phyloP scores from a whole-genome alignment of 352 stramenopile genomes.

The Phytophthora sp. region DNA sequence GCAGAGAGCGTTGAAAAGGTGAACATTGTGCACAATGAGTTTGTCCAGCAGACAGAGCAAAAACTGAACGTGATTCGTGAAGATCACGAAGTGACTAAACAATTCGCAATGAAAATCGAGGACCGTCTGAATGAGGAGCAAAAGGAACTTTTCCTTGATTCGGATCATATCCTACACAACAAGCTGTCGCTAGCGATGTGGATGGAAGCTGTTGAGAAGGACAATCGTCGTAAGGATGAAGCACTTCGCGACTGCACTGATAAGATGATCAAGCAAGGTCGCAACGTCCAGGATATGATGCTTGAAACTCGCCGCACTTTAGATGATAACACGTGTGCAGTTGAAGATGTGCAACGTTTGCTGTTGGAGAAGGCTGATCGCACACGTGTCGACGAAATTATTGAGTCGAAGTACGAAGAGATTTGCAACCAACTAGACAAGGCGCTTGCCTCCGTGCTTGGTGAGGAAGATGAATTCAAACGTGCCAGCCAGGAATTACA shows the following conservation, averaged over 20 bases:
- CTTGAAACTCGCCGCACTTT: slow-evolving; percentile 79
- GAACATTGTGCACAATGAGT: slow-evolving; percentile 47
- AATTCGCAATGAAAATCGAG: slow-evolving; percentile 86
- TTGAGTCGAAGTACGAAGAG: slow-evolving; percentile 92
- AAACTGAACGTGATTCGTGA: slow-evolving; percentile 57
- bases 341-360: slow-evolving; percentile 83
- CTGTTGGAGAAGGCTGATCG: slow-evolving; percentile 82
- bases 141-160: slow-evolving; percentile 81
- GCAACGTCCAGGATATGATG: slow-evolving; percentile 89
- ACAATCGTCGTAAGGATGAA: slow-evolving; percentile 74
- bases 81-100: slow-evolving; percentile 78
- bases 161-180: slow-evolving; percentile 82
- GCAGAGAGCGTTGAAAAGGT: slow-evolving; percentile 55
- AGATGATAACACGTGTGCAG: slow-evolving; percentile 85
- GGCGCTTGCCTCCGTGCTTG: slow-evolving; percentile 81
- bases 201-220: slow-evolving; percentile 78
- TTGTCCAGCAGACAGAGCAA: slow-evolving; percentile 59
- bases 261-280: slow-evolving; percentile 82
- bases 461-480: slow-evolving; percentile 91
- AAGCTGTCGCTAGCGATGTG: slow-evolving; percentile 80
- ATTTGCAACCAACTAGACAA: slow-evolving; percentile 93
- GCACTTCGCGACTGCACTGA: slow-evolving; percentile 81
- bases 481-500: slow-evolving; percentile 84
- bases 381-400: slow-evolving; percentile 87
- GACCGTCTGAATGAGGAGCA: slow-evolving; percentile 84